These are phyloP conservation scores for Takashimella koratensis DNA, from an alignment of 1,284 basidiomycete genomes.

Conservation along the genomic window DNA sequence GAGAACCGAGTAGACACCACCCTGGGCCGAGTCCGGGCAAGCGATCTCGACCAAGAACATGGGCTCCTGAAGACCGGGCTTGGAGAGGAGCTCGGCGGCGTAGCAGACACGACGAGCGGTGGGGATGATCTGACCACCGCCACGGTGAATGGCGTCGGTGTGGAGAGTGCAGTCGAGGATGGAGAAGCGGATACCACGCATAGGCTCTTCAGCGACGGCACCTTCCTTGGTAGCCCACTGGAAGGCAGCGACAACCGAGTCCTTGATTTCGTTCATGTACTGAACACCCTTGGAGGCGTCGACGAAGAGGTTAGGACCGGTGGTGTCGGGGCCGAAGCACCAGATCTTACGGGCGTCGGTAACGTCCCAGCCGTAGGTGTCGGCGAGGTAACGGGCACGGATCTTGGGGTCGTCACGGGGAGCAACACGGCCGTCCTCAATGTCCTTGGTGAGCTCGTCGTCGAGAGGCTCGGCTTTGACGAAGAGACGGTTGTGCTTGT, in stretches of 20 bases:
- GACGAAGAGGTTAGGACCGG: slow-evolving; percentile 93
- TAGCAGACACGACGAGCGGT: slow-evolving; percentile 94
- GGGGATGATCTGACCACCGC: slow-evolving; percentile 97
- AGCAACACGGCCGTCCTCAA: slow-evolving; percentile 81
- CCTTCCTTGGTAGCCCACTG: slow-evolving; percentile 99
- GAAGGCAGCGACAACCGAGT: slow-evolving; percentile 98
- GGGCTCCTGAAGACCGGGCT: slow-evolving; percentile 92
- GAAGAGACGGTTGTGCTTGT: slow-evolving; percentile 99
- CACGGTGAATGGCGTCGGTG: slow-evolving; percentile 95
- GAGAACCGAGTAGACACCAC: slow-evolving; percentile 92
- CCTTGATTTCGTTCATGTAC: slow-evolving; percentile 99
- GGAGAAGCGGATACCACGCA: slow-evolving; percentile 89
- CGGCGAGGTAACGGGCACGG: slow-evolving; percentile 92
- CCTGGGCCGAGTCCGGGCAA: slow-evolving; percentile 95
- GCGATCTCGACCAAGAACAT: slow-evolving; percentile 99
- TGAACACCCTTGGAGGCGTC: slow-evolving; percentile 99
- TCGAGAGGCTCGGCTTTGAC: slow-evolving; percentile 89
- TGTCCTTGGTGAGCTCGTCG: slow-evolving; percentile 90
- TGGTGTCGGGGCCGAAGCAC: slow-evolving; percentile 99
- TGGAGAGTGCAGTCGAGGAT: slow-evolving; percentile 20
- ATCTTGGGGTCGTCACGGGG: slow-evolving; percentile 97
- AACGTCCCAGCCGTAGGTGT: slow-evolving; percentile 98
- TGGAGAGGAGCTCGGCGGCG: slow-evolving; percentile 88
- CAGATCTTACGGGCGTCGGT: slow-evolving; percentile 99
- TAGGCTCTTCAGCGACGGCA: slow-evolving; percentile 93